Base-by-base conservation (phyloP, 345 rosid species). In the Aegle marmelos region DNA sequence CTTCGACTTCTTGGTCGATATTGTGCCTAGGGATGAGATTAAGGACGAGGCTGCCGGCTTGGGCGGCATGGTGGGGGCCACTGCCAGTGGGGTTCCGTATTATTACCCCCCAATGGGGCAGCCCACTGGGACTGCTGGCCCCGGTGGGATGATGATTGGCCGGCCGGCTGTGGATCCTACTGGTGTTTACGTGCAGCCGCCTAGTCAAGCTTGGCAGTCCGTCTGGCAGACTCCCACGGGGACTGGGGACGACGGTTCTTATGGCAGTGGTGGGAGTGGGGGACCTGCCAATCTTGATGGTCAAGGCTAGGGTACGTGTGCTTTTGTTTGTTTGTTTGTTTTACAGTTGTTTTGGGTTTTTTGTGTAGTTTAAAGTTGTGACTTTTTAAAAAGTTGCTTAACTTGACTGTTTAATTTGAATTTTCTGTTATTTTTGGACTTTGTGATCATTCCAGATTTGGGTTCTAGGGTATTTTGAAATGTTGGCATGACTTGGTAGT, bases 141-240 rank as follows among this genome's bases (percentile, higher is more conserved):
- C 93, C 9, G 94, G 90, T 19, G 95, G 94, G 80, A 93, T 95
- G 98, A 95, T 90, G 94, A 90, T 93, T 65, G 98, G 98, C 2
- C 84, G 93, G 76, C 98, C 98, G 0, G 97, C 94, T 9, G 80
- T 93, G 79, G 98, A 93, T 59, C 97, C 94, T 24, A 72, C 85
- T 48, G 94, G 93, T 6, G 89, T 91, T 54, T 90, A 87, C 70
- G 87, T 82, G 7, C 97, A 93, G 85, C 94, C 98, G 9, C 98
- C 98, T 9, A 93, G 96, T 34, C 99, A 93, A 88, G 93, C 97
- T 8, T 95, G 99, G 99, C 97, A 95, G 84, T 90, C 93, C 45
- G 96, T 90, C 31, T 93, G 98, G 98, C 94, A 93, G 90, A 84
- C 87, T n/a, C 50, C 50, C 5, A 65, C 91, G 1, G 87, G 86